Evolutionary conservation across 2,329 filamentous ascomycete species (phyloP), one percentile per base, ranked within the genome.

Genomic region (Phialophora expanda): DNA sequence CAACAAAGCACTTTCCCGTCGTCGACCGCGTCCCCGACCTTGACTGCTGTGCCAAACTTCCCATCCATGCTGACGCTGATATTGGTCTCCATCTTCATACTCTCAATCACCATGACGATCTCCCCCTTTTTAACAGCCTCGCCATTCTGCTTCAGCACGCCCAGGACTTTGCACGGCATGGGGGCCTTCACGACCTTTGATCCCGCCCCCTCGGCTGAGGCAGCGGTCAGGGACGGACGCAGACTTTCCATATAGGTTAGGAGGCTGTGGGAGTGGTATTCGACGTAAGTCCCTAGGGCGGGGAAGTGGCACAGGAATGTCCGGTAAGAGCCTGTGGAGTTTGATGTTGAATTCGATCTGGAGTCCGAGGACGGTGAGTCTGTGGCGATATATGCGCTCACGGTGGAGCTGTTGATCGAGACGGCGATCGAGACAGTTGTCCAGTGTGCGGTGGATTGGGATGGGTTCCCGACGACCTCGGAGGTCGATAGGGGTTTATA

Each of bases 61-160:
- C 76, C 76, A 2, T 66, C 69, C 3, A 62, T 70, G 1, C 71
- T 62, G 4, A 72, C 73, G 12, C 69, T 63, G 34, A 78, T 76
- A 22, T 69, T 77, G 34, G 78, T 75, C 66, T 78, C 77, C 77
- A 78, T 79, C 72, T 78, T 82, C 79, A 82, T 82, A 55, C 79
- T 81, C 73, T 82, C 76, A 58, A 77, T 73, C 0, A 77, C 73
- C 73, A 78, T 75, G 1, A 76, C 75, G 0, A 67, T 68, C 4
- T 78, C 75, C 0, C 77, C 77, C 4, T 68, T 68, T 20, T 74
- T 71, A 9, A 78, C 74, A 2, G 71, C 51, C 4, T 76, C 75
- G 2, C 74, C 75, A 48, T 74, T 71, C 34, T 74, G 70, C 63
- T 76, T 78, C 56, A 75, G 53, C 0, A 78, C 66, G 2, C 66